phyloP scores from a whole-genome alignment of 192 early-diverging fungal species.

The Jimgerdemannia lactiflua region DNA sequence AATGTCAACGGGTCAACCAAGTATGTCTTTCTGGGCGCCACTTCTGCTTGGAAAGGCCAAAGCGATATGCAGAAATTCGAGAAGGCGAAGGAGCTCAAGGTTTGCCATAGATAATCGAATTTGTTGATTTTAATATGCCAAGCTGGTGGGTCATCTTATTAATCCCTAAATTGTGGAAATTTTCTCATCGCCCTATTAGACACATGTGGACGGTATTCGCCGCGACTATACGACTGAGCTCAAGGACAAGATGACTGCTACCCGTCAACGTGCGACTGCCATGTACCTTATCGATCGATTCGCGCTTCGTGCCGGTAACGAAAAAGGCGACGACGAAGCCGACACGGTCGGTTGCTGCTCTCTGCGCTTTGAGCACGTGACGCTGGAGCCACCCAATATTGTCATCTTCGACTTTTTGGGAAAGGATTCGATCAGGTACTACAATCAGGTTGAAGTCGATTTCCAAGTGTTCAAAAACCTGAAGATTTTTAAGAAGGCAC shows the following conservation, averaged over 20 bases:
- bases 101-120: slow-evolving; percentile 17
- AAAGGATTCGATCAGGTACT: slow-evolving; percentile 96
- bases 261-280: slow-evolving; percentile 88
- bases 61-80: slow-evolving; percentile 97
- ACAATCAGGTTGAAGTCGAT: slow-evolving; percentile 82
- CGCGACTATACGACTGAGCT: slow-evolving; percentile 74
- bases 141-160: not conserved
- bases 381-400: slow-evolving; percentile 77
- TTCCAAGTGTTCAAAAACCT: slow-evolving; percentile 94
- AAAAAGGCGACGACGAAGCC: slow-evolving; percentile 96
- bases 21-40: slow-evolving; percentile 94
- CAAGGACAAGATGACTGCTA: slow-evolving; percentile 76
- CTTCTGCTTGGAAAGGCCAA: slow-evolving; percentile 91
- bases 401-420: slow-evolving; percentile 96
- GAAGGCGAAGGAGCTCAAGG: slow-evolving; percentile 86
- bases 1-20: slow-evolving; percentile 93
- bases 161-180: not conserved
- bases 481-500: slow-evolving; percentile 79
- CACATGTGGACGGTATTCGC: slow-evolving; percentile 74
- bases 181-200: slow-evolving; percentile 28
- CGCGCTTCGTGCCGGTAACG: slow-evolving; percentile 96
- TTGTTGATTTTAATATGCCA: not conserved
- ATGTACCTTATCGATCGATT: slow-evolving; percentile 95
- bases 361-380: slow-evolving; percentile 88
- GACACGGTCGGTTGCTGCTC: slow-evolving; percentile 99